phyloP scores from a whole-genome alignment of 345 rosid genomes.

The Rhodamnia rubescens region DNA sequence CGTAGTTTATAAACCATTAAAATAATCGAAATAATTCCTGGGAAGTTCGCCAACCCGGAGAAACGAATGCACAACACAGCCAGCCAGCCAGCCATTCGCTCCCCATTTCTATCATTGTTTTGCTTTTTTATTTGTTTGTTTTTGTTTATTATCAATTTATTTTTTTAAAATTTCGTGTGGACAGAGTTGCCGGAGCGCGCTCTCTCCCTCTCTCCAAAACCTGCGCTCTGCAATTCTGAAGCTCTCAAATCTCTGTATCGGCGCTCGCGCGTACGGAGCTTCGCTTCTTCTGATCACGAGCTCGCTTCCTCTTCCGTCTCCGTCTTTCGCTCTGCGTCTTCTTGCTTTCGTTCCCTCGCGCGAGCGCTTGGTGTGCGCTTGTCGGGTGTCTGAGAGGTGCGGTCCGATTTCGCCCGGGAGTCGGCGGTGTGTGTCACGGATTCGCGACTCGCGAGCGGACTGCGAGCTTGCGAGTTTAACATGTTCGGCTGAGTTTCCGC shows the following conservation, averaged over 20 bases:
- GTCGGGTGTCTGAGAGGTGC: neutral
- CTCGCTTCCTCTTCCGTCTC: neutral
- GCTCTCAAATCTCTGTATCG: neutral
- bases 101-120: neutral
- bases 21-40: neutral
- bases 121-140: neutral
- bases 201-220: neutral
- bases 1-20: neutral
- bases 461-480: neutral
- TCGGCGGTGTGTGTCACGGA: neutral
- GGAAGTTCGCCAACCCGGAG: neutral
- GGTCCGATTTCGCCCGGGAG: too few species aligned
- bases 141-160: neutral
- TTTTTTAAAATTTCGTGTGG: neutral
- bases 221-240: neutral
- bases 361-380: neutral
- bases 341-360: neutral
- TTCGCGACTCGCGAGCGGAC: neutral
- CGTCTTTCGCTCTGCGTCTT: neutral
- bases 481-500: neutral
- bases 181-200: neutral
- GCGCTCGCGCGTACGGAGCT: neutral
- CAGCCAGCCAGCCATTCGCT: neutral
- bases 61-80: neutral
- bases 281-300: neutral